Evolutionary conservation across 2,329 filamentous ascomycete genomes (phyloP), one percentile per base, ranked within the genome.

Genomic region (Spiromastix sp.): DNA sequence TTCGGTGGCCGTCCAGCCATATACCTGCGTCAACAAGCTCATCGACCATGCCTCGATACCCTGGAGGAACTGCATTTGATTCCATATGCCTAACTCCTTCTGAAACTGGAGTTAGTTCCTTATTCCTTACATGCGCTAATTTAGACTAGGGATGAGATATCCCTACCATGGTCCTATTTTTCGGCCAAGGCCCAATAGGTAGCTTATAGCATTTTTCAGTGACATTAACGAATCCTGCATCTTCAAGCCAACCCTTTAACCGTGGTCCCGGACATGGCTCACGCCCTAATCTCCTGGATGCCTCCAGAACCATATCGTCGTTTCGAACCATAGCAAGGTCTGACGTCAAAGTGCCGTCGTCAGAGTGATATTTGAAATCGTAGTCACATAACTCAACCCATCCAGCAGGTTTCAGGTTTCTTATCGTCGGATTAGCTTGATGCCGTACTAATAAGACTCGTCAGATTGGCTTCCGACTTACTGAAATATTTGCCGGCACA

Each of bases 401-500:
- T 5, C 62, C 42, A 1, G 42, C 43, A 15, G 45, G 42, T n/a
- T 37, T 18, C 4, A 43, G 24, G 26, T 43, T 37, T 13, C 38
- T 38, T 7, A n/a, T n/a, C n/a, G n/a, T n/a, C n/a, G n/a, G n/a
- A n/a, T n/a, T n/a, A 25, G 31, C 15, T 30, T 17, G 15, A 12
- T 13, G 1, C 17, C 18, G 19, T 13, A 1, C 12, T 7, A 10
- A 30, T 12, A 15, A 10, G 1, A 17, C 15, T 20, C 15, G 5
- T 13, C 22, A 4, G n/a, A n/a, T 8, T n/a, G n/a, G 12, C 11
- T 35, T 7, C 11, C 4, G 5, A 31, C 29, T 32, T 4, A 42
- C 46, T 18, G 51, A 46, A 19, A 64, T 63, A 22, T 37, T 30
- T 64, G 60, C 13, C 59, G 52, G n/a, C 72, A 47, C 31, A 77